Evolutionary conservation across 1,284 basidiomycete genomes (phyloP), one percentile per base, ranked within the genome.

Genomic region (Microbotryum violaceum): DNA sequence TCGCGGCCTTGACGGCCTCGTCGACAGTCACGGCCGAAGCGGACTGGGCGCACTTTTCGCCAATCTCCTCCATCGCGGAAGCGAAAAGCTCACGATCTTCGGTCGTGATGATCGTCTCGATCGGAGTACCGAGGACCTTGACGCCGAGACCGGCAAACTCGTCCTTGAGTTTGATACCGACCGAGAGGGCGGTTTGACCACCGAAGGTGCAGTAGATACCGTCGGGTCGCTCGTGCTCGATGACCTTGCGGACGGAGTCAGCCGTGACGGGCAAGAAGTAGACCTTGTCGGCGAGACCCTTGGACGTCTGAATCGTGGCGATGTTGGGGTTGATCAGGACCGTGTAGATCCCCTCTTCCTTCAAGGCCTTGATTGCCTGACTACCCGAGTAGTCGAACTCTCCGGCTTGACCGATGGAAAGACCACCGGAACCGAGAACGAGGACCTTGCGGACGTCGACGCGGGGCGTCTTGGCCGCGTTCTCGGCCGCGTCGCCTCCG

Each of bases 301-400:
- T 89, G 58, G 91, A 94, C 1, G 94, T 98, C 58, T 96, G 94
- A 71, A 98, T 98, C 47, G 96, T 98, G n/a, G 94, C 94, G 72
- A 98, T 98, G 78, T 98, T 98, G 51, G 94, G 92, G 77, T 98
- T 98, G 74, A 98, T 86, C 74, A 98, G 86, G 75, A 97, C 90
- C 55, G 94, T 98, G 79, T 96, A 97, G 74, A 98, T 97, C 33
- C 94, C 94, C 76, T 97, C 94, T 76, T 93, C 91, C 78, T 97
- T 97, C 69, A 98, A 82, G 10, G 94, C 96, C 79, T 98, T 98
- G 83, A 98, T 96, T 16, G 94, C 94, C 77, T 98, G 94, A 50
- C 91, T 94, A 65, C 96, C 94, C 12, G 92, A 97, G 78, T 99
- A 98, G 77, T 99, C 96, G 77, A 99, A 99, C 78, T 99, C 96